Conservation (phyloP, 345 rosid species). For the Pistacia integerrima region DNA sequence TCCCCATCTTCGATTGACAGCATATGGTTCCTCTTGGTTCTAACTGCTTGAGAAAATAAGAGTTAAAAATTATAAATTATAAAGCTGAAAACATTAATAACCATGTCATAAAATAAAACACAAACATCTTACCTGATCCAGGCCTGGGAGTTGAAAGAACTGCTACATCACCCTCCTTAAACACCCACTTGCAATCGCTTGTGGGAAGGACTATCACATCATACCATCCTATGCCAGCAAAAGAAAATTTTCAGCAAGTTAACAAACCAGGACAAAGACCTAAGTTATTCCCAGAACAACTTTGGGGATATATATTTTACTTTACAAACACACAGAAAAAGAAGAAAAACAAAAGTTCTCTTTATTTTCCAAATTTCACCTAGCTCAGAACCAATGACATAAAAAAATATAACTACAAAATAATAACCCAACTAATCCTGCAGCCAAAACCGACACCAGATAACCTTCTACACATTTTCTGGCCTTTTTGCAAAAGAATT, state of each 20-base stretch:
- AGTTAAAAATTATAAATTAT: background rate
- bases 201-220: constrained; percentile 79
- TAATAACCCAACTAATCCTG: background rate
- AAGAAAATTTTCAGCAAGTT: constrained; percentile 29
- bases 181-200: constrained; percentile 85
- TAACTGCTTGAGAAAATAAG: constrained; percentile 40
- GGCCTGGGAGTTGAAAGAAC: constrained; percentile 85
- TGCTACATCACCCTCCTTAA: constrained; percentile 99
- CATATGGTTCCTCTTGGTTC: constrained; percentile 52
- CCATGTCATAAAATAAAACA: background rate
- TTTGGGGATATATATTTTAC: background rate
- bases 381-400: background rate
- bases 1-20: constrained; percentile 54
- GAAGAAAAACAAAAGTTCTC: background rate
- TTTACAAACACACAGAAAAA: background rate
- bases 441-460: background rate
- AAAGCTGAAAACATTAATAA: background rate
- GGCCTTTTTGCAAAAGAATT: background rate
- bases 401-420: background rate
- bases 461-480: background rate
- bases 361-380: background rate
- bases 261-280: constrained; percentile 13
- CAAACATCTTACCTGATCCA: constrained; percentile 54
- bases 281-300: background rate
- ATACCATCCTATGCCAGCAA: constrained; percentile 77